Percentiles rank a stretch among this genome's conserved stretches.
These are phyloP conservation scores for Globisporangium sylvaticum DNA, from an alignment of 352 stramenopile species.

Conservation along the genomic window DNA sequence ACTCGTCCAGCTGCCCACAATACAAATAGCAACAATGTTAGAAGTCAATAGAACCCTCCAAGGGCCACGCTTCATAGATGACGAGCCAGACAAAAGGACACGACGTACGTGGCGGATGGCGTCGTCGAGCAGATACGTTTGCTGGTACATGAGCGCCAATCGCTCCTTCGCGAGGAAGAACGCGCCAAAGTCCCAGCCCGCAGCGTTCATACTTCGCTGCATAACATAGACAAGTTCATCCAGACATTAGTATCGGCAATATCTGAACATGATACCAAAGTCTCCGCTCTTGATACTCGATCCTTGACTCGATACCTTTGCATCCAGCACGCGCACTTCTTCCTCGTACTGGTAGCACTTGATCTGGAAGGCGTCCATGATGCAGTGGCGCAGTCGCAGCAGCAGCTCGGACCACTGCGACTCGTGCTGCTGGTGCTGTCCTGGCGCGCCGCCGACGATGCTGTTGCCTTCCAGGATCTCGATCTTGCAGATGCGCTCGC, in stretches of 20 bases:
- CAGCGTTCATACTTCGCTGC: slow-evolving; percentile 30
- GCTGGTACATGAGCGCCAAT: slow-evolving; percentile 80
- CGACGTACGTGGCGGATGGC: slow-evolving; percentile 68
- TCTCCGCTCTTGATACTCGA: not conserved
- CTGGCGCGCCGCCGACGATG: slow-evolving; percentile 37
- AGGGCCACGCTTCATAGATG: not conserved
- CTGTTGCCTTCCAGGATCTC: slow-evolving; percentile 72
- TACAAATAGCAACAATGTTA: not conserved
- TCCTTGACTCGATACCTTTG: slow-evolving; percentile 29
- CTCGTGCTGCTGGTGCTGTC: slow-evolving; percentile 74
- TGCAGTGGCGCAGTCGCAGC: slow-evolving; percentile 56
- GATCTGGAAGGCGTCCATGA: slow-evolving; percentile 82
- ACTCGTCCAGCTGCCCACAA: slow-evolving; percentile 54
- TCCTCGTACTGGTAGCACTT: slow-evolving; percentile 82
- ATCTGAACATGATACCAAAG: not conserved
- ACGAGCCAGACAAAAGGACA: not conserved
- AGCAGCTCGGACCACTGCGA: slow-evolving; percentile 77
- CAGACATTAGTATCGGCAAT: not conserved
- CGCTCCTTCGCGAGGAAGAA: slow-evolving; percentile 81
- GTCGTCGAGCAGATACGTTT: slow-evolving; percentile 80
- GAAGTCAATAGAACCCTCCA: not conserved
- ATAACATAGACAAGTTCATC: not conserved
- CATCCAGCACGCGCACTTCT: slow-evolving; percentile 54
- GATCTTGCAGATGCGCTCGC: slow-evolving; percentile 81
- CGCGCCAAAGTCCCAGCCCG: slow-evolving; percentile 69